Evolutionary conservation across 331 rosid species (phyloP).

Genomic region (Dryas integrifolia): DNA sequence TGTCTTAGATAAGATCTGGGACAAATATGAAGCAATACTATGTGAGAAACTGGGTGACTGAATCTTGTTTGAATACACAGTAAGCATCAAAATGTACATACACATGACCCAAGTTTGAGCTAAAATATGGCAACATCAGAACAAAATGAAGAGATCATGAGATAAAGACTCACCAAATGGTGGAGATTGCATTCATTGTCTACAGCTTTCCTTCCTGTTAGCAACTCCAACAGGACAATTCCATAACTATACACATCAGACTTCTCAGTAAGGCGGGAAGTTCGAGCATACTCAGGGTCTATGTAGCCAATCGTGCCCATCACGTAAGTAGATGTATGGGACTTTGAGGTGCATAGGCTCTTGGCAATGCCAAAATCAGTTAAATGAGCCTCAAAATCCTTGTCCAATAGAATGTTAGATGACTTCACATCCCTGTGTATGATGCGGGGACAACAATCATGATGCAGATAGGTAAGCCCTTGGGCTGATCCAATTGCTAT

Average conservation of each 20-base stretch:
- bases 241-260: slow-evolving; percentile 97
- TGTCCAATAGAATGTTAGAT: slow-evolving; percentile 79
- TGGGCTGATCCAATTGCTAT: slow-evolving; percentile 94
- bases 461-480: slow-evolving; percentile 94
- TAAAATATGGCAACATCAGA: background rate
- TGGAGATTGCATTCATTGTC: slow-evolving; percentile 95
- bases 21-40: background rate
- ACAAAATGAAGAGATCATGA: background rate
- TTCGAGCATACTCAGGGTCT: slow-evolving; percentile 96
- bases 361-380: slow-evolving; percentile 97
- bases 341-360: slow-evolving; percentile 68
- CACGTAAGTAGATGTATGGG: slow-evolving; percentile 78
- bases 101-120: too few species aligned
- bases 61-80: background rate
- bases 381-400: slow-evolving; percentile 94
- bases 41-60: slow-evolving; percentile 4
- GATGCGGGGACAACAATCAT: slow-evolving; percentile 93
- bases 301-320: slow-evolving; percentile 99
- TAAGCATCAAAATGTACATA: background rate
- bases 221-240: slow-evolving; percentile 85
- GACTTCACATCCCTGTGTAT: slow-evolving; percentile 97
- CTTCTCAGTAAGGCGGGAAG: slow-evolving; percentile 94
- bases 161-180: slow-evolving; percentile 55
- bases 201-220: slow-evolving; percentile 94
- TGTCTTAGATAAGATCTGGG: slow-evolving; percentile 84